phyloP scores from a whole-genome alignment of 78 protist species.

The Trichosphaerium sp. region DNA sequence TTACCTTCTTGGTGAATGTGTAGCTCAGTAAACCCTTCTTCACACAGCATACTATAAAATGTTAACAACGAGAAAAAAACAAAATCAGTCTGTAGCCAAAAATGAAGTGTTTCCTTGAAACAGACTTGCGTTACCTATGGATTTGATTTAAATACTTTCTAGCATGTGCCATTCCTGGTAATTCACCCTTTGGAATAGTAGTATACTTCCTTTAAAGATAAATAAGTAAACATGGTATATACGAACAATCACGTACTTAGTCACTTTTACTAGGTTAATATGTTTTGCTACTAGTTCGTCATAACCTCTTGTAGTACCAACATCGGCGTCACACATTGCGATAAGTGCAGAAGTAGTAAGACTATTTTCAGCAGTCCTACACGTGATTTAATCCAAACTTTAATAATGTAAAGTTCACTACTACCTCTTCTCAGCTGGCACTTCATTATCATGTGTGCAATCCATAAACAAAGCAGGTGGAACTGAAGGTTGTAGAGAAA shows the following conservation, averaged over 20 bases:
- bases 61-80: not conserved
- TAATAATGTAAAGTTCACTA: not conserved
- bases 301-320: conserved; percentile 64
- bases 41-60: too few species aligned
- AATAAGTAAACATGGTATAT: too few species aligned
- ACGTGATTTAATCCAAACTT: not conserved
- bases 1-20: conserved; percentile 40
- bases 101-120: not conserved
- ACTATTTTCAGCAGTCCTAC: conserved; percentile 32
- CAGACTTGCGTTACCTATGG: conserved; percentile 1
- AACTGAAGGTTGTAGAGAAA: conserved; percentile 10
- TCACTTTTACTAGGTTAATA: conserved; percentile 61
- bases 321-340: conserved; percentile 45
- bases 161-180: conserved; percentile 14
- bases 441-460: conserved; percentile 59
- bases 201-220: not conserved
- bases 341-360: conserved; percentile 48
- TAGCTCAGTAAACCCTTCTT: conserved; percentile 12
- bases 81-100: not conserved
- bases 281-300: conserved; percentile 61
- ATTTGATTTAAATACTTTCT: conserved; percentile 13
- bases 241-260: too few species aligned
- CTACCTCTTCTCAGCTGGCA: too few species aligned
- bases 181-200: not conserved
- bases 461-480: conserved; percentile 61